Evolutionary conservation across 1,139 yeast species (phyloP).

Genomic region (Saccharomyces hybrid): DNA sequence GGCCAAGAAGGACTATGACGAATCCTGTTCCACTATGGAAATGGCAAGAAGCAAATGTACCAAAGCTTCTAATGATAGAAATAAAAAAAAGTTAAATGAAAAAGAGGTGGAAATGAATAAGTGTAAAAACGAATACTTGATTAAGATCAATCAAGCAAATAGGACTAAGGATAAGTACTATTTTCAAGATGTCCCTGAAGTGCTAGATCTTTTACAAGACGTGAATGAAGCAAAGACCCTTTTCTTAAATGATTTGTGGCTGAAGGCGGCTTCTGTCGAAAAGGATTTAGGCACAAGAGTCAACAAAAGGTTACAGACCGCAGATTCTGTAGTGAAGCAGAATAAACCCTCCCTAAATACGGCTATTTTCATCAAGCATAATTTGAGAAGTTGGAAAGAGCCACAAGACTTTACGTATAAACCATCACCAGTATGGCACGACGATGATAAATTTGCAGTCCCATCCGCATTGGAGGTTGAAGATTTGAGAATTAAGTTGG

Average conservation of each 20-base stretch:
- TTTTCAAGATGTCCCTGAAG: constrained; percentile 89
- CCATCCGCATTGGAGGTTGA: constrained; percentile 56
- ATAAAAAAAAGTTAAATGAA: constrained; percentile 50
- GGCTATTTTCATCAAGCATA: constrained; percentile 90
- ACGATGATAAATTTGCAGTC: constrained; percentile 70
- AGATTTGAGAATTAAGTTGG: constrained; percentile 54
- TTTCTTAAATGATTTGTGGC: constrained; percentile 62
- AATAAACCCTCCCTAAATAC: constrained; percentile 73
- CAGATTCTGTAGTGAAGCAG: constrained; percentile 54
- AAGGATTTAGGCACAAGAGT: constrained; percentile 44
- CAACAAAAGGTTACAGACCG: constrained; percentile 44
- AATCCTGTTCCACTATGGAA: constrained; percentile 75
- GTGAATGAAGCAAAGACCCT: constrained; percentile 73
- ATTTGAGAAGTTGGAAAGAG: constrained; percentile 67
- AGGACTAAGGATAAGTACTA: constrained; percentile 85
- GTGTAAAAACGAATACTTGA: constrained; percentile 73
- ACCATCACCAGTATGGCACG: constrained; percentile 95
- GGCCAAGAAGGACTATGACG: constrained; percentile 69
- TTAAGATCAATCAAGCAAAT: constrained; percentile 77
- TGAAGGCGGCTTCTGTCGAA: constrained; percentile 59
- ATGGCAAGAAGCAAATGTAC: constrained; percentile 66
- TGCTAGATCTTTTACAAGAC: constrained; percentile 78
- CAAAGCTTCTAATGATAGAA: constrained; percentile 45
- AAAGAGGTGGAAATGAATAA: constrained; percentile 76
- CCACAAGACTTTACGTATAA: constrained; percentile 78